These are phyloP conservation scores for Xerocomus nothofagi DNA, from an alignment of 1,284 basidiomycete species.

Conservation along the genomic window DNA sequence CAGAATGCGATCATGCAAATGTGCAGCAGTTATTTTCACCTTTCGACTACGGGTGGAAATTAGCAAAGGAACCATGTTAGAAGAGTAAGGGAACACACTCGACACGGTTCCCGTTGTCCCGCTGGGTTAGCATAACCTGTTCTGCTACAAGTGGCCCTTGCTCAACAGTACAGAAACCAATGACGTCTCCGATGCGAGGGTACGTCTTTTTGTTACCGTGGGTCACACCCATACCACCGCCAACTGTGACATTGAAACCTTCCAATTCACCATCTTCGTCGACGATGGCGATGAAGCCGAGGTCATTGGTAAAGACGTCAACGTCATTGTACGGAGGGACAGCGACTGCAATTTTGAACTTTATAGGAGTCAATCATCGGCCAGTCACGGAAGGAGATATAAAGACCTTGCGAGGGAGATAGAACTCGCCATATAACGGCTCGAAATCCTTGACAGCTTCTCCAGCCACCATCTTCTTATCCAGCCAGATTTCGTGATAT, in stretches of 20 bases:
- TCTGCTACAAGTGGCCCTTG: conserved; percentile 89
- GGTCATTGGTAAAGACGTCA: conserved; percentile 94
- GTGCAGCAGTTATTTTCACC: conserved; percentile 29
- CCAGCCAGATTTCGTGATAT: conserved; percentile 99
- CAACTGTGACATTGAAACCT: conserved; percentile 89
- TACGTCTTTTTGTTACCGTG: conserved; percentile 99
- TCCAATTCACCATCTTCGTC: conserved; percentile 69
- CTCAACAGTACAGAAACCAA: conserved; percentile 92
- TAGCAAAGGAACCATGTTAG: neutral
- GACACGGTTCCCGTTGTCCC: conserved; percentile 93
- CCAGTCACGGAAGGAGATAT: conserved; percentile 1
- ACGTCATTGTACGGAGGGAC: conserved; percentile 97
- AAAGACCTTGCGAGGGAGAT: conserved; percentile 86
- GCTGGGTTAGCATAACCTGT: conserved; percentile 90
- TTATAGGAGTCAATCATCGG: conserved; percentile 13
- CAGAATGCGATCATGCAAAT: conserved; percentile 7
- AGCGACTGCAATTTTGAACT: conserved; percentile 98
- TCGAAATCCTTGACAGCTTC: conserved; percentile 93
- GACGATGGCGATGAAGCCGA: conserved; percentile 93
- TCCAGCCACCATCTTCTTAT: conserved; percentile 92
- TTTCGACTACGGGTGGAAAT: conserved; percentile 44
- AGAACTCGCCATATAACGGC: conserved; percentile 96
- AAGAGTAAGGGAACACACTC: conserved; percentile 56
- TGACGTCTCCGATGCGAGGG: conserved; percentile 83
- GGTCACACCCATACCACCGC: conserved; percentile 99